Evolutionary conservation across 805 yeast species (phyloP).

Genomic region (Candida coleopterorum): DNA sequence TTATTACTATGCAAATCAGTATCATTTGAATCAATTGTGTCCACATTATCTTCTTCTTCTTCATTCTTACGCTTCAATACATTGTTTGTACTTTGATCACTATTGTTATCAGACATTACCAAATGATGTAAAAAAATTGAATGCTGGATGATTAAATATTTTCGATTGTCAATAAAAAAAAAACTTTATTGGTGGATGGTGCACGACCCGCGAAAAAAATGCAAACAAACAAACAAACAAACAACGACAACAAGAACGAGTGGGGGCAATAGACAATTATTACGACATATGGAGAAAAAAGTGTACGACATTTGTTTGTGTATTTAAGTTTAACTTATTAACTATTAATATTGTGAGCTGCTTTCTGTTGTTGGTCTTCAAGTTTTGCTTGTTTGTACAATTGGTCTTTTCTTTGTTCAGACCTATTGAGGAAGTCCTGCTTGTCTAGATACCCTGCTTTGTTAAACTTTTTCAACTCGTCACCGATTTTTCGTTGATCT

Average conservation of each 20-base stretch:
- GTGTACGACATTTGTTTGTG: too few species aligned
- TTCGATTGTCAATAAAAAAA: too few species aligned
- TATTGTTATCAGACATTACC: background rate
- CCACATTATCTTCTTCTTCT: conserved; percentile 33
- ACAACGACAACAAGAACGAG: too few species aligned
- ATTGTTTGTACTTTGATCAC: background rate
- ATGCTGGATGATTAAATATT: too few species aligned
- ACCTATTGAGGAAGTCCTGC: conserved; percentile 82
- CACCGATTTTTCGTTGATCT: conserved; percentile 77
- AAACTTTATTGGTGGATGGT: too few species aligned
- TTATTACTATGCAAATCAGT: conserved; percentile 52
- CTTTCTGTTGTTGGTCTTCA: conserved; percentile 20
- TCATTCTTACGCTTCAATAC: conserved; percentile 67
- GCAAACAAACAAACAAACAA: too few species aligned
- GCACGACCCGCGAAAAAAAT: too few species aligned
- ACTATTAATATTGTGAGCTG: background rate
- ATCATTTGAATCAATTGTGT: background rate
- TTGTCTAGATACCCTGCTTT: conserved; percentile 89
- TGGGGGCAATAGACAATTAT: too few species aligned
- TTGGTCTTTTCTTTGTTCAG: conserved; percentile 55
- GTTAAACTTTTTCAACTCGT: conserved; percentile 74
- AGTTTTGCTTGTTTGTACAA: conserved; percentile 43
- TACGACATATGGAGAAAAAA: too few species aligned
- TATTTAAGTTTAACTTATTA: too few species aligned
- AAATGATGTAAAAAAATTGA: too few species aligned